phyloP scores from a whole-genome alignment of 176 grass and related monocot genomes.

The Eleusine coracana region DNA sequence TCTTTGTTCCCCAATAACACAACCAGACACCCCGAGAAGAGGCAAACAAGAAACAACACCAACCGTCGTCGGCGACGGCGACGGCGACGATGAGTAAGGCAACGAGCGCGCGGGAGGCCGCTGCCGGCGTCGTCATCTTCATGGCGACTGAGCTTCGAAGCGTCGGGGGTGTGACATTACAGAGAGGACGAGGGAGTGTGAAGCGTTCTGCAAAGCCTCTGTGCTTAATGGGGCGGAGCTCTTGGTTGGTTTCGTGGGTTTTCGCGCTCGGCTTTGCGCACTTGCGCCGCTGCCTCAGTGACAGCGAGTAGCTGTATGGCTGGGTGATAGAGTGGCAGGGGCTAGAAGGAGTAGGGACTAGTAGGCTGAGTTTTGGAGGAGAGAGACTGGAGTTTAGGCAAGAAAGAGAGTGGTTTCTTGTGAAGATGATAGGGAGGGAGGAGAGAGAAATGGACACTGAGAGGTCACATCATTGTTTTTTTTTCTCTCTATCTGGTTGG shows the following conservation, averaged over 20 bases:
- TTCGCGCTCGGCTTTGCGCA: slow-evolving; percentile 40
- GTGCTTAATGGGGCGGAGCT: slow-evolving; percentile 39
- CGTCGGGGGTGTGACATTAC: slow-evolving; percentile 38
- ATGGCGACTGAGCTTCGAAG: slow-evolving; percentile 26
- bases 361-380: slow-evolving; percentile 12
- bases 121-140: slow-evolving; percentile 30
- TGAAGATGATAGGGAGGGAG: not conserved
- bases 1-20: slow-evolving; percentile 43
- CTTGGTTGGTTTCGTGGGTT: slow-evolving; percentile 57
- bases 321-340: slow-evolving; percentile 48
- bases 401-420: slow-evolving; percentile 27
- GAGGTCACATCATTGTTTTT: slow-evolving; percentile 41
- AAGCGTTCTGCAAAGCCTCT: slow-evolving; percentile 1
- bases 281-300: slow-evolving; percentile 47
- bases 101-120: slow-evolving; percentile 21
- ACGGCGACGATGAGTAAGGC: slow-evolving; percentile 40
- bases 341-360: not conserved
- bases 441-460: slow-evolving; percentile 31
- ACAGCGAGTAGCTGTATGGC: slow-evolving; percentile 53
- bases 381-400: not conserved
- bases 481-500: slow-evolving; percentile 40
- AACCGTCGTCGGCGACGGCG: slow-evolving; percentile 54
- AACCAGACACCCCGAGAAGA: slow-evolving; percentile 6
- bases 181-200: slow-evolving; percentile 21
- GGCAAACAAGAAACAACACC: not conserved